Evolutionary conservation across 2,329 filamentous ascomycete species (phyloP).

Genomic region (Cucurbitaria berberidis): DNA sequence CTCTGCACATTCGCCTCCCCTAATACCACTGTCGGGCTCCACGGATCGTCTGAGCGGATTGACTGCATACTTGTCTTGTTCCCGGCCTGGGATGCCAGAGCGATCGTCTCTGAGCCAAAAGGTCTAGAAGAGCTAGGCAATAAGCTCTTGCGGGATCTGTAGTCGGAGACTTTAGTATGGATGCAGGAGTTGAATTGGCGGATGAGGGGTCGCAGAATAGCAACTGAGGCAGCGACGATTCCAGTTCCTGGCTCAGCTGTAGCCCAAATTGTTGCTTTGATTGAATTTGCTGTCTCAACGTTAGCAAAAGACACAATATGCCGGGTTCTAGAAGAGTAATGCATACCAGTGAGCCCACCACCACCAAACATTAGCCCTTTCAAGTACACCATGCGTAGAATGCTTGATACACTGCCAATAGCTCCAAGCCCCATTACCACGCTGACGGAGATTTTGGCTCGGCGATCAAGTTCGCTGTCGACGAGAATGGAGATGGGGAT

Average conservation of each 20-base stretch:
- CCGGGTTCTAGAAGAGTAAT: neutral
- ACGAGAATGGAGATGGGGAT: conserved; percentile 42
- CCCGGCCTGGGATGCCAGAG: conserved; percentile 17
- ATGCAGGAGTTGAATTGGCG: conserved; percentile 26
- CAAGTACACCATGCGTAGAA: conserved; percentile 43
- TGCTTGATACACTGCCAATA: conserved; percentile 39
- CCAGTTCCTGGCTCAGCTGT: conserved; percentile 58
- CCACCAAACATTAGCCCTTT: conserved; percentile 27
- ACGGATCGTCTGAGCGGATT: conserved; percentile 17
- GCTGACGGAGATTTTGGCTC: conserved; percentile 55
- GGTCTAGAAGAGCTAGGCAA: neutral
- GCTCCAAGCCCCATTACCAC: conserved; percentile 54
- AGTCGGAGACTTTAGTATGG: conserved; percentile 16
- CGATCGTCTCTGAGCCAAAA: conserved; percentile 17
- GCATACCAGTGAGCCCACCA: conserved; percentile 14
- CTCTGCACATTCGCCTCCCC: conserved; percentile 23
- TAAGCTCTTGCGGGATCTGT: conserved; percentile 3
- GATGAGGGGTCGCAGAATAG: conserved; percentile 55
- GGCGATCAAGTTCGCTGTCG: conserved; percentile 52
- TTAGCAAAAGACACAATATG: neutral
- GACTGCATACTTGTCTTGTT: conserved; percentile 18
- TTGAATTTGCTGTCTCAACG: conserved; percentile 36
- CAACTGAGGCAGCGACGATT: conserved; percentile 57
- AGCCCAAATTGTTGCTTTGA: conserved; percentile 53
- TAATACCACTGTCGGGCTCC: conserved; percentile 25